A percentile compares a stretch with the other conserved stretches of the same genome.
Conservation (phyloP, 208 protist species). For the Crithidia brevicula region DNA sequence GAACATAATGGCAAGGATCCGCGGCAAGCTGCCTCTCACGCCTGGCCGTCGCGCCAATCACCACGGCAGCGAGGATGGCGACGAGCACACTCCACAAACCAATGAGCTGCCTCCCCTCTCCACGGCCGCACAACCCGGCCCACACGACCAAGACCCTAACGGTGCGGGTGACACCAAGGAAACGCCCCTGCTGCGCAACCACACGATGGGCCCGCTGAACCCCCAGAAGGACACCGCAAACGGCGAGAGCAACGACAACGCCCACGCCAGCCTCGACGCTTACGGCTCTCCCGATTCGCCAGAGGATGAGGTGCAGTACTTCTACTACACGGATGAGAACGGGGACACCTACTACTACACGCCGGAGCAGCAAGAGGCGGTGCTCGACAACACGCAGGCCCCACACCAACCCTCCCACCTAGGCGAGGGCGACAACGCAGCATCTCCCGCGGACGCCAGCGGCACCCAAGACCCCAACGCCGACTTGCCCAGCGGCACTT, state of each 20-base stretch:
- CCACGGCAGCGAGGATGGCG: conserved; percentile 14
- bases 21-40: conserved; percentile 20
- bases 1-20: conserved; percentile 16
- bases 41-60: neutral
- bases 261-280: conserved; percentile 3
- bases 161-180: neutral
- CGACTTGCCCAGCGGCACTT: conserved; percentile 8
- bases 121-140: neutral
- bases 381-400: conserved; percentile 18
- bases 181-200: neutral
- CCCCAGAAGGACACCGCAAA: conserved; percentile 6
- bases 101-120: conserved; percentile 3
- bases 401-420: conserved; percentile 1
- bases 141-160: neutral
- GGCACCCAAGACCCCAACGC: neutral
- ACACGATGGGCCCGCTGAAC: conserved; percentile 13
- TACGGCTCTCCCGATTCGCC: conserved; percentile 7
- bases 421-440: neutral
- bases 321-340: conserved; percentile 64
- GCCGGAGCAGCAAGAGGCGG: conserved; percentile 28
- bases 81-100: neutral
- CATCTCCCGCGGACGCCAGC: neutral
- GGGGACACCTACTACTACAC: conserved; percentile 54
- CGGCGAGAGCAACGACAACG: conserved; percentile 8
- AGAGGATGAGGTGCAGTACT: conserved; percentile 41